These are phyloP conservation scores for Tricholoma hemisulphureum DNA, from an alignment of 768 basidiomycete species.

Conservation along the genomic window DNA sequence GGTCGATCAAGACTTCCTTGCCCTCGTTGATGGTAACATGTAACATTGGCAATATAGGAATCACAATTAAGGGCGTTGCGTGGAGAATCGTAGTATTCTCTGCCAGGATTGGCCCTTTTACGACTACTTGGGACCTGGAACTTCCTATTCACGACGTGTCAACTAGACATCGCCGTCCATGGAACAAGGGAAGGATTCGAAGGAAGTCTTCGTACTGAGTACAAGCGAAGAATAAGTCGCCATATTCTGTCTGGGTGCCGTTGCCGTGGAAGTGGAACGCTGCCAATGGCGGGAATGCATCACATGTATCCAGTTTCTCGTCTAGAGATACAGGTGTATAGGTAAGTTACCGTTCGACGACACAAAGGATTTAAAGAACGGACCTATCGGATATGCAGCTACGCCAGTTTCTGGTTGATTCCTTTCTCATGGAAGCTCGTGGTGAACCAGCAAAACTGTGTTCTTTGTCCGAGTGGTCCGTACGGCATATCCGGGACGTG, in stretches of 20 bases:
- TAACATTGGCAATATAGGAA: not conserved
- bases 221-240: not conserved
- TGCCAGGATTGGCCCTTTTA: constrained; percentile 8
- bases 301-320: constrained; percentile 12
- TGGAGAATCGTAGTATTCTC: constrained; percentile 2
- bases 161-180: constrained; percentile 1
- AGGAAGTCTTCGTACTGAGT: not conserved
- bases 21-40: not conserved
- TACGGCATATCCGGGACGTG: constrained; percentile 44
- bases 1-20: not conserved
- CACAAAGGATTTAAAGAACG: constrained; percentile 3
- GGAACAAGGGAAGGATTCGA: not conserved
- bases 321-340: constrained; percentile 15
- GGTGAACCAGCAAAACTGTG: constrained; percentile 26
- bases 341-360: constrained; percentile 17
- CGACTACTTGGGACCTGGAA: not conserved
- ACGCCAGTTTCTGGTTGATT: not conserved
- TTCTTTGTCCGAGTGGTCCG: constrained; percentile 50
- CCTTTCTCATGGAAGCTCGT: constrained; percentile 13
- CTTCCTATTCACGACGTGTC: constrained; percentile 16
- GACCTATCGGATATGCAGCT: not conserved
- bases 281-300: constrained; percentile 8
- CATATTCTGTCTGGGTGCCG: not conserved
- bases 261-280: not conserved
- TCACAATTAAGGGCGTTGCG: not conserved